Evolutionary conservation across 2,329 filamentous ascomycete genomes (phyloP).

Genomic region (Cyclaneusma minus): DNA sequence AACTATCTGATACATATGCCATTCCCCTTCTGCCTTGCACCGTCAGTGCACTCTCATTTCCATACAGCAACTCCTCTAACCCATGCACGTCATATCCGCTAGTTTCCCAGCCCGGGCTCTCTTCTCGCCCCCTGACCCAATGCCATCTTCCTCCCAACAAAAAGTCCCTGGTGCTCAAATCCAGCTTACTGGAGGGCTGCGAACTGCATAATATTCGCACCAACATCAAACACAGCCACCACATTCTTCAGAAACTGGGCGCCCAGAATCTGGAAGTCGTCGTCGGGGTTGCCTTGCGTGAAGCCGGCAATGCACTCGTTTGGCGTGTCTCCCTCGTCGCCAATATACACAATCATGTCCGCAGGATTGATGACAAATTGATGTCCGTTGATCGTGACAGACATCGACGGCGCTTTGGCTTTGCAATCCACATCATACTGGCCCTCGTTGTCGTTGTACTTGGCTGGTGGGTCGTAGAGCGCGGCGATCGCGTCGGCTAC

Average conservation of each 20-base stretch:
- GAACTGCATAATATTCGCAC: too few relatives aligned
- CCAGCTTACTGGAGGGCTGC: slow-evolving; percentile 3
- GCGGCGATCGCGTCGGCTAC: slow-evolving; percentile 22
- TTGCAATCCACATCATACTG: slow-evolving; percentile 25
- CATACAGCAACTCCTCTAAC: too few relatives aligned
- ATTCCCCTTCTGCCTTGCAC: too few relatives aligned
- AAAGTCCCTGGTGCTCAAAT: background rate
- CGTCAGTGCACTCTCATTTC: too few relatives aligned
- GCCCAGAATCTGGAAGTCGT: slow-evolving; percentile 24
- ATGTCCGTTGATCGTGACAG: slow-evolving; percentile 22
- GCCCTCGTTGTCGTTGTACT: slow-evolving; percentile 15
- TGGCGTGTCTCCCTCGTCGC: slow-evolving; percentile 3
- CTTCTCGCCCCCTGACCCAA: too few relatives aligned
- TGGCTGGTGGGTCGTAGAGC: slow-evolving; percentile 25
- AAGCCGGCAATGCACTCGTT: background rate
- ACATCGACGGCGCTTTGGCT: slow-evolving; percentile 23
- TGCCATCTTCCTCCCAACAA: too few relatives aligned
- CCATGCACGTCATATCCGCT: too few relatives aligned
- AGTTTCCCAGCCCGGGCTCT: too few relatives aligned
- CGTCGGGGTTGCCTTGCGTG: slow-evolving; percentile 11
- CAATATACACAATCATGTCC: slow-evolving; percentile 16
- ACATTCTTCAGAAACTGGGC: slow-evolving; percentile 33
- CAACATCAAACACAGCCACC: slow-evolving; percentile 32
- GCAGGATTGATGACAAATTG: slow-evolving; percentile 16
- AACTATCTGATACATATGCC: too few relatives aligned